These are phyloP conservation scores for Chaetoceros tenuissimus DNA, from an alignment of 108 stramenopile species.

Conservation along the genomic window DNA sequence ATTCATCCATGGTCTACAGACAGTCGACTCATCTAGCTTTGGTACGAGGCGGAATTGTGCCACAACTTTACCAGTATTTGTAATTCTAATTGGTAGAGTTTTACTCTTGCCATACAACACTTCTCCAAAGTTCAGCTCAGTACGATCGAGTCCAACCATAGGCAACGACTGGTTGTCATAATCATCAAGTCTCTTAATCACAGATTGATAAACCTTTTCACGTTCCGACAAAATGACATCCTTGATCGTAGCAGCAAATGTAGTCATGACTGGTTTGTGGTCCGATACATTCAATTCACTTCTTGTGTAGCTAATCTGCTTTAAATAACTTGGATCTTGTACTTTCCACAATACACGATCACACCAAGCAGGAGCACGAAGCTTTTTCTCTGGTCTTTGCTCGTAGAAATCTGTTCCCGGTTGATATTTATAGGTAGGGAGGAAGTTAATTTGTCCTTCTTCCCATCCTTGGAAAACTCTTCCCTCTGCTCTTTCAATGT, in stretches of 20 bases:
- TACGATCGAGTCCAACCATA: slow-evolving; percentile 70
- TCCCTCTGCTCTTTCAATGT: slow-evolving; percentile 85
- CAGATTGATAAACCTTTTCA: slow-evolving; percentile 68
- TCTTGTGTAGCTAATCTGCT: slow-evolving; percentile 71
- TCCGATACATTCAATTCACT: slow-evolving; percentile 85
- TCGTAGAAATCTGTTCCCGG: slow-evolving; percentile 94
- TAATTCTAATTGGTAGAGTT: slow-evolving; percentile 59
- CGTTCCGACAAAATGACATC: slow-evolving; percentile 62
- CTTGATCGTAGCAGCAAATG: slow-evolving; percentile 71
- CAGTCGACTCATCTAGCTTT: slow-evolving; percentile 81
- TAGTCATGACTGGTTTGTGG: slow-evolving; percentile 97
- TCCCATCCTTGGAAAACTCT: slow-evolving; percentile 91
- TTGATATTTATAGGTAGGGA: slow-evolving; percentile 98
- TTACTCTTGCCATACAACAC: slow-evolving; percentile 57
- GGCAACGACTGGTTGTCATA: slow-evolving; percentile 85
- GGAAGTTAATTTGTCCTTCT: slow-evolving; percentile 83
- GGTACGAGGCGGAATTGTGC: slow-evolving; percentile 89
- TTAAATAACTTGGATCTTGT: slow-evolving; percentile 75
- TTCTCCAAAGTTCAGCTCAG: slow-evolving; percentile 68
- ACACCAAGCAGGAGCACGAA: slow-evolving; percentile 99
- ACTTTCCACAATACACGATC: slow-evolving; percentile 96
- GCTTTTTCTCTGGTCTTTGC: slow-evolving; percentile 93
- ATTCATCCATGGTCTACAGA: slow-evolving; percentile 88
- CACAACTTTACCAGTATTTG: slow-evolving; percentile 82
- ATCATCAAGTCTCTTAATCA: slow-evolving; percentile 65